Percentiles rank a stretch among this genome's conserved stretches.
Evolutionary conservation across 2,329 filamentous ascomycete species (phyloP).

Genomic region (Aspergillus ochraceus): DNA sequence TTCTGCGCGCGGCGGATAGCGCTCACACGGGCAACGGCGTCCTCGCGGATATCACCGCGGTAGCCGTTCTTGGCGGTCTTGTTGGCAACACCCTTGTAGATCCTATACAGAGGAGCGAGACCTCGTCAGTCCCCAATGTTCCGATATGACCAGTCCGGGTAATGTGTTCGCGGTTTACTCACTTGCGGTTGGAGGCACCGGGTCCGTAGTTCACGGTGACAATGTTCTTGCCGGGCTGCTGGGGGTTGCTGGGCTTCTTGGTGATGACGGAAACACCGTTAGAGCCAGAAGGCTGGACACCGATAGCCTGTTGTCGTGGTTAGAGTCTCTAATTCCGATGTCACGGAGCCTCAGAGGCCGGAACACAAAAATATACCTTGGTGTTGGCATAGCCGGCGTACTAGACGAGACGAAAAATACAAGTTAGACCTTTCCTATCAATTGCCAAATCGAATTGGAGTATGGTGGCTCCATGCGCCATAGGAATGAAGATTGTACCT

Average conservation of each 20-base stretch:
- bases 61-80: constrained; percentile 81
- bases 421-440: constrained; percentile 18
- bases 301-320: constrained; percentile 66
- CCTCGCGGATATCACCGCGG: constrained; percentile 73
- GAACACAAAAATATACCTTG: constrained; percentile 63
- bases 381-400: constrained; percentile 90
- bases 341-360: neutral
- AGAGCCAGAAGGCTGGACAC: constrained; percentile 72
- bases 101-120: constrained; percentile 52
- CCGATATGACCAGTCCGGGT: neutral
- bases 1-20: constrained; percentile 79
- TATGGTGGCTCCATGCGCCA: neutral
- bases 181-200: constrained; percentile 78
- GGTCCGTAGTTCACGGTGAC: constrained; percentile 68
- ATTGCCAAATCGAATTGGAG: neutral
- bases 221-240: constrained; percentile 70
- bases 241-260: constrained; percentile 74
- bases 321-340: neutral
- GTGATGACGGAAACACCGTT: constrained; percentile 76
- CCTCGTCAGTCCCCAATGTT: constrained; percentile 11
- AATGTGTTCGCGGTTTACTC: constrained; percentile 38
- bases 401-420: constrained; percentile 46
- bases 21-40: constrained; percentile 81
- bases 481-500: constrained; percentile 55
- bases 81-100: constrained; percentile 86